Evolutionary conservation across 2,329 filamentous ascomycete genomes (phyloP), one percentile per base, ranked within the genome.

Genomic region (Ilyonectria destructans): DNA sequence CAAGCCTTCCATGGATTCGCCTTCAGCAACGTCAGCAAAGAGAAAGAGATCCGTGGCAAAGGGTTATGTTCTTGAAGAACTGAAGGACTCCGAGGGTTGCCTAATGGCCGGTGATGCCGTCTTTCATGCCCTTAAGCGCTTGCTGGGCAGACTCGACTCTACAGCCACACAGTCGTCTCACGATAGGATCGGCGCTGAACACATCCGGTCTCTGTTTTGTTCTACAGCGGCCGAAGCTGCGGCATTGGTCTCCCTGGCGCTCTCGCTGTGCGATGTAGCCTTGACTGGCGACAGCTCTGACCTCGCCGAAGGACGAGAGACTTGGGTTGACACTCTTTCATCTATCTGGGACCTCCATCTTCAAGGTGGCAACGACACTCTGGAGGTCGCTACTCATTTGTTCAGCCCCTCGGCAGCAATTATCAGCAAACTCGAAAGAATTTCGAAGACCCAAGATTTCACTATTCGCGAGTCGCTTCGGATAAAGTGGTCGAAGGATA

Each of bases 171-270:
- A 77, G 26, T 80, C 81, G 10, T 80, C 83, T 13, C 83, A 83
- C 67, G 81, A 84, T 71, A 83, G 78, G 59, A 88, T 89, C 72
- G 88, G 88, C 17, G 85, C 85, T 2, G 87, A 90, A 74, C 88
- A 90, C 68, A 84, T 90, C 72, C 87, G 85, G 71, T 87, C 88
- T 4, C 80, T 90, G 7, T 90, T 90, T 75, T 85, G 82, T 62
- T 82, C 82, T 0, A 81, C 87, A 1, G 84, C 85, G 0, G 69
- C 80, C 9, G 88, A 89, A 19, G 82, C 84, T 7, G 81, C 85
- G 15, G 77, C 80, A 4, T 77, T 88, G 6, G 78, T 85, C 15
- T 82, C 82, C 2, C 84, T 85, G 1, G 78, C 88, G 6, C 73
- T 90, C 6, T 73, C 74, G 2, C 74, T 87, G 3, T 89, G 87